phyloP scores from a whole-genome alignment of 176 grass and related monocot genomes.

The Oryza coarctata region DNA sequence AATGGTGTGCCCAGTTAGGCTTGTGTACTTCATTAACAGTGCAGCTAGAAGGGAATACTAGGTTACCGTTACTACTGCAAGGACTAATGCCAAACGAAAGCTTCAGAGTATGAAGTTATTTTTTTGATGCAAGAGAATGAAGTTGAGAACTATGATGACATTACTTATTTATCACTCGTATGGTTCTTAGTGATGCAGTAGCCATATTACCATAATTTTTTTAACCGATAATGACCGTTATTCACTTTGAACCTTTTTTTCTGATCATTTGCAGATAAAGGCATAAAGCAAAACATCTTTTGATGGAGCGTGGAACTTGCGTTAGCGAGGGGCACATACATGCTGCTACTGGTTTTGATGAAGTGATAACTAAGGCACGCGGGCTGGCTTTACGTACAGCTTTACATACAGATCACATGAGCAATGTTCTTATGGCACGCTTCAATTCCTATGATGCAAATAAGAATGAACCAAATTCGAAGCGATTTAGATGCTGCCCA shows the following conservation, averaged over 20 bases:
- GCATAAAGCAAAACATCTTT: too few species aligned
- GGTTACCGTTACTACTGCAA: background rate
- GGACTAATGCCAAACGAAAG: too few species aligned
- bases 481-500: background rate
- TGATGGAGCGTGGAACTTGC: background rate
- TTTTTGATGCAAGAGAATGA: too few species aligned
- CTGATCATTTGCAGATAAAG: background rate
- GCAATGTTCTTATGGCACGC: background rate
- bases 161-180: background rate
- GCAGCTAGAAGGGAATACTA: background rate
- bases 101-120: too few species aligned
- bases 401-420: background rate
- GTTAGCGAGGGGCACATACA: background rate
- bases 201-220: background rate
- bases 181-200: background rate
- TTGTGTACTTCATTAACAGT: background rate
- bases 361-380: background rate
- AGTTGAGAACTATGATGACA: too few species aligned
- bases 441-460: background rate
- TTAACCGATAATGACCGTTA: background rate
- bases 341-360: background rate
- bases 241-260: background rate
- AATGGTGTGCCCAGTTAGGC: background rate
- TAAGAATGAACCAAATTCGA: background rate
- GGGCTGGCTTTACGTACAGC: background rate